Evolutionary conservation across 1,284 basidiomycete genomes (phyloP), one percentile per base, ranked within the genome.

Genomic region (Phaffia rhodozyma): DNA sequence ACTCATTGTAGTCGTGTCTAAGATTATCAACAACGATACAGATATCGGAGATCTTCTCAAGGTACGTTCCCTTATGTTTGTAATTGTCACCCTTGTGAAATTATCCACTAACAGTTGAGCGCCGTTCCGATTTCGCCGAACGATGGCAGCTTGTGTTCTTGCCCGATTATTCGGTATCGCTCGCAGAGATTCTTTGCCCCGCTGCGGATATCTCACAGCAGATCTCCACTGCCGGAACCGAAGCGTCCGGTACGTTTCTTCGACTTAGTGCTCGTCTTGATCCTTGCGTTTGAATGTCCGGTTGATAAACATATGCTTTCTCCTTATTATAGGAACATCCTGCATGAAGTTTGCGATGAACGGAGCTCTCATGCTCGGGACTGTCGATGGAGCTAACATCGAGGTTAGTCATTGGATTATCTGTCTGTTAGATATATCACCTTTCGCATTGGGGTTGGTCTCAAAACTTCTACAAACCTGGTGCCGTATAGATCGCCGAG

Each of bases 221-320:
- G 75, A 94, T 96, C 75, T 90, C 86, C 43, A 94, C 91, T 11
- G 91, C 91, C 1, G 91, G 92, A 58, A 94, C 91, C 0, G 91
- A 94, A 73, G 78, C 78, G 13, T 76, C 73, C 25, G 77, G 76
- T 52, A 76, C 75, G 9, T 34, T 34, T 9, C 9, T 4, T 34
- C 9, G 4, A 34, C 32, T 9, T 9, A 67, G 71, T 43, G 67
- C 71, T 65, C 29, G n/a, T 16, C 25, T 20, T 20, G 5, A 20
- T 29, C 11, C 29, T 56, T 47, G 7, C 2, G 52, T 49, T 62
- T 62, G 63, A 34, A 63, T 30, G 16, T 1, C 32, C 9, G 32
- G 9, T 5, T 9, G 6, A 55, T 53, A 57, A 48, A 65, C 58
- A 38, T 52, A 49, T 21, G 85, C 85, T 4, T 48, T 11, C 5